Conservation (phyloP, 371 early-diverging fungal species). For the Mucor racemosus region DNA sequence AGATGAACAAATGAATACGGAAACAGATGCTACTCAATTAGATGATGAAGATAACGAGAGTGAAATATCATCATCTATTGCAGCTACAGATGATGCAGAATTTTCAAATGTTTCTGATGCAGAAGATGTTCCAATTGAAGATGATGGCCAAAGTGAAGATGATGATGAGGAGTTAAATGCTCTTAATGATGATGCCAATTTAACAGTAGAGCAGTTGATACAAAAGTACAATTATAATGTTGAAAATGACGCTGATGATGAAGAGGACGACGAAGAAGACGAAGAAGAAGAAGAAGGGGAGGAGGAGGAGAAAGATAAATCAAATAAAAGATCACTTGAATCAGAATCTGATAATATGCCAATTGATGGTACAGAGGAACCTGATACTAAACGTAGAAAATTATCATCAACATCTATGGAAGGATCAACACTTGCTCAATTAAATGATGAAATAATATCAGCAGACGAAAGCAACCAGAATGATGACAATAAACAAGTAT, state of each 20-base stretch:
- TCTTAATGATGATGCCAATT: constrained; percentile 55
- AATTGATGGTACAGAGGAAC: not conserved
- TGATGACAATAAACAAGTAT: not conserved
- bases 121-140: constrained; percentile 36
- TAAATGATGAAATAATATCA: not conserved
- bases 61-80: not conserved
- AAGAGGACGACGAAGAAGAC: constrained; percentile 21
- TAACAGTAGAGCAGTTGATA: constrained; percentile 64
- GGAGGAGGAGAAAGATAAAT: constrained; percentile 25
- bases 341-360: not conserved
- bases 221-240: constrained; percentile 45
- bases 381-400: not conserved
- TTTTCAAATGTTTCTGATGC: constrained; percentile 20
- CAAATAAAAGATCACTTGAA: not conserved
- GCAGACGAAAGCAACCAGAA: not conserved
- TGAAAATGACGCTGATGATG: constrained; percentile 19
- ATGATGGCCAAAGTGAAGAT: constrained; percentile 52
- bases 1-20: not conserved
- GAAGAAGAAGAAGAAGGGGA: not conserved
- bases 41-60: constrained; percentile 10
- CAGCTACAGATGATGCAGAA: constrained; percentile 11
- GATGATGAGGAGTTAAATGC: constrained; percentile 58
- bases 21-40: not conserved
- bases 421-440: not conserved
- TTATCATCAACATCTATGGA: not conserved